Evolutionary conservation across 257 asterid species (phyloP), one percentile per base, ranked within the genome.

Genomic region (Solanum verrucosum): DNA sequence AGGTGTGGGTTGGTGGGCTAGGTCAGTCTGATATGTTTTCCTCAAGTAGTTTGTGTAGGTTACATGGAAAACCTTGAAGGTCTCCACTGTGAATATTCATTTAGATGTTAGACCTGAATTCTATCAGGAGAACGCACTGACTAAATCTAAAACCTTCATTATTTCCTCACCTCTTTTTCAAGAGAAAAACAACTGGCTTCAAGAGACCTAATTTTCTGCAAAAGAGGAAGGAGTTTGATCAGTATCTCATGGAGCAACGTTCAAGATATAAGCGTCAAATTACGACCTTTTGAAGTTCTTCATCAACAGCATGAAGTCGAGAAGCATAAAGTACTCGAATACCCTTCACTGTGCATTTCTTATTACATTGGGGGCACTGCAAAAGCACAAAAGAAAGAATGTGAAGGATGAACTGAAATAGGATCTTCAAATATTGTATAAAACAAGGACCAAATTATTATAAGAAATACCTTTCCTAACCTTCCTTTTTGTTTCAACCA

Each of bases 351-450:
- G 90, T 84, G 88, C 98, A 93, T 89, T 88, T 94, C 90, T 44
- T 91, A 85, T 95, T 97, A 91, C 99, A 97, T 90, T 96, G 99
- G 11, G 99, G 99, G 88, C 99, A 97, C 99, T 97, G 86, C 40
- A 92, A 70, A 87, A 68, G 85, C 84, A 29, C 87, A 60, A 87
- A 11, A 1, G 40, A 63, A 77, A 27, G 78, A 85, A 90, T 74
- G 84, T 59, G 87, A 37, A 12, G 18, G 25, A 52, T 18, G 33
- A 86, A 46, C 83, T 59, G 23, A 72, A 86, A 27, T 34, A 72
- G 12, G 29, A 14, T 68, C 33, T 56, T 84, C 29, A 73, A 10
- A 68, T 12, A 59, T 21, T 75, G 23, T 25, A 81, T 16, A 31
- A 87, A 37, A 84, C 12, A 84, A 77, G 82, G 49, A 83, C 72